Base-by-base conservation (phyloP, 108 stramenopile genomes). In the Skeletonema tropicum region DNA sequence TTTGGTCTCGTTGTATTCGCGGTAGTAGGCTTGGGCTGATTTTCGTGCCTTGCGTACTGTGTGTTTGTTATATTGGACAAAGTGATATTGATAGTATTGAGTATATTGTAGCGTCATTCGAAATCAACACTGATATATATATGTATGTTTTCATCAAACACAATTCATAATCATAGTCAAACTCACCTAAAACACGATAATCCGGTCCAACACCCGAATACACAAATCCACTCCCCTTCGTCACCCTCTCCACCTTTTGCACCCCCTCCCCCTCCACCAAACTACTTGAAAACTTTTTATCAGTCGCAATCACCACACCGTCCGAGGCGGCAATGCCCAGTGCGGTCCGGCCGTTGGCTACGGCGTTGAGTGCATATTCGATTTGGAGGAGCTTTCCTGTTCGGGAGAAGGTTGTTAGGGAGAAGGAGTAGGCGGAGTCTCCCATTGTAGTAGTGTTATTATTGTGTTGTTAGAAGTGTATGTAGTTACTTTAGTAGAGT, bases 321-420 rank as follows among this genome's bases (percentile, higher is more conserved):
- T 99, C 98, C 17, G 85, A 87, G 64, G 99, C 98, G 71, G 91
- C 85, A 74, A 99, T 99, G 59, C 99, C 99, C 23, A 99, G 69
- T 23, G 97, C 92, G 4, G 96, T 98, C 39, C 97, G 86, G 14
- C 99, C 99, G 83, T 98, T 97, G 80, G 95, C 91, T 23, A 98
- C 98, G 31, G 98, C 97, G 74, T 97, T 98, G 30, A 99, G 85
- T 0, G 99, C 99, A 69, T 99, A 98, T 89, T 99, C 98, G 60
- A 99, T 98, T 84, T 99, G 98, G 36, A 98, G 86, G 57, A 99
- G 93, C 85, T 98, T 98, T 19, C 99, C 99, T 13, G 97, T 98
- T 60, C 96, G 89, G 66, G 91, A 94, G 80, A 99, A 99, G 46
- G 99, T 99, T 13, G 99, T 99, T 52, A 99, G 85, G 17, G 96